Conservation (phyloP, 2,329 filamentous ascomycete genomes). For the Cercospora berteroae region DNA sequence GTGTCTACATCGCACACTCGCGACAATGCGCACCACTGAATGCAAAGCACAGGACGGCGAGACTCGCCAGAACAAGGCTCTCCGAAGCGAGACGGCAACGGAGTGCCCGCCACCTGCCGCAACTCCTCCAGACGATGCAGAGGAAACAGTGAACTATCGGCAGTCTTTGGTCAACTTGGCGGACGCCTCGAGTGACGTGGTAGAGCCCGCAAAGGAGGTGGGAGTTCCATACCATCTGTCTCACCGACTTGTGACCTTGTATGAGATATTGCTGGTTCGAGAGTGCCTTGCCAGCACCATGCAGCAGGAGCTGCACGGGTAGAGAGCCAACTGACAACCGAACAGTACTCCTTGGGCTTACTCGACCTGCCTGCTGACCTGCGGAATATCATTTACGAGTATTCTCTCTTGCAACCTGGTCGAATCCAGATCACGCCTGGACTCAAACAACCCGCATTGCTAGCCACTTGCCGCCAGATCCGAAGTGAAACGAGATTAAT, state of each 20-base stretch:
- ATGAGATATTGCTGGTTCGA: not conserved
- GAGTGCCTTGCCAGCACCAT: not conserved
- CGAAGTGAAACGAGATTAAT: not conserved
- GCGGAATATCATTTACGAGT: not conserved
- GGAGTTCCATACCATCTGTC: too few species aligned
- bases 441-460: not conserved
- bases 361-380: not conserved
- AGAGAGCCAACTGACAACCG: not conserved
- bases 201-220: not conserved
- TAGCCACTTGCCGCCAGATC: slow-evolving; percentile 9
- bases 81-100: not conserved
- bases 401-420: not conserved
- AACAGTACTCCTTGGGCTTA: not conserved
- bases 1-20: not conserved
- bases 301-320: not conserved
- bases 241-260: too few species aligned
- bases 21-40: not conserved
- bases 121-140: not conserved
- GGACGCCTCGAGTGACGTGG: not conserved
- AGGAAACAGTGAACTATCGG: not conserved
- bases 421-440: not conserved
- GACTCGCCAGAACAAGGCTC: not conserved
- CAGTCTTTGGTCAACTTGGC: not conserved
- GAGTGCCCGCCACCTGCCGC: not conserved
- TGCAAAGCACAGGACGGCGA: not conserved